Evolutionary conservation across 371 early-diverging fungal species (phyloP).

Genomic region (Smittium mucronatum): DNA sequence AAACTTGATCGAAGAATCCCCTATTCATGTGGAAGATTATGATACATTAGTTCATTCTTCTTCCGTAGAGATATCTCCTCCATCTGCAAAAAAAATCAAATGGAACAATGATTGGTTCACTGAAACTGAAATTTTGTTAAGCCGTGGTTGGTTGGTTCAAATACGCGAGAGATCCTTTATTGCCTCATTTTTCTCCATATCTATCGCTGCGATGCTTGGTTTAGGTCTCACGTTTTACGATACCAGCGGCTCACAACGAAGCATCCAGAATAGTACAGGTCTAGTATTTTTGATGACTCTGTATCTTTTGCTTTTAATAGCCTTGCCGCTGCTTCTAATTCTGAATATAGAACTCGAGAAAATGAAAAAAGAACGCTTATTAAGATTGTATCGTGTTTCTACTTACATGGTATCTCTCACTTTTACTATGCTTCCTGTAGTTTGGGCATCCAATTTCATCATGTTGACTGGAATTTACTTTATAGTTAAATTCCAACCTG

Average conservation of each 20-base stretch:
- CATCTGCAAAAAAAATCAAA: not conserved
- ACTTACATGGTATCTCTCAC: conserved; percentile 26
- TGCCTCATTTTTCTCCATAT: conserved; percentile 13
- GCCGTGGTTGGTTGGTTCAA: conserved; percentile 20
- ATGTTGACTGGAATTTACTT: conserved; percentile 27
- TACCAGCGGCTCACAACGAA: conserved; percentile 17
- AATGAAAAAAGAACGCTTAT: conserved; percentile 27
- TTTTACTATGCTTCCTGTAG: conserved; percentile 23
- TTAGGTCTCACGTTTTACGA: conserved; percentile 21
- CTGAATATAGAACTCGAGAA: conserved; percentile 25
- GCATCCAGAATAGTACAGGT: conserved; percentile 33
- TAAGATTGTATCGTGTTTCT: conserved; percentile 26
- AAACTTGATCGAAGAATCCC: not conserved
- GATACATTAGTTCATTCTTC: not conserved
- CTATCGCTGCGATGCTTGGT: conserved; percentile 13
- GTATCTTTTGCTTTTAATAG: conserved; percentile 20
- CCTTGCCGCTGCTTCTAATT: conserved; percentile 24
- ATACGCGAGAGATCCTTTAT: conserved; percentile 20
- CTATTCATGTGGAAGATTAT: not conserved
- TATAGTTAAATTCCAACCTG: conserved; percentile 27
- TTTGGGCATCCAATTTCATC: conserved; percentile 23
- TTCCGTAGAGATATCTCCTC: not conserved
- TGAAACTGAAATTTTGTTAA: conserved; percentile 19
- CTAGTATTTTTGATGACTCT: conserved; percentile 32
- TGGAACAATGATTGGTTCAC: conserved; percentile 13